phyloP scores from a whole-genome alignment of 2,329 filamentous ascomycete species.

The Sporothrix humicola region DNA sequence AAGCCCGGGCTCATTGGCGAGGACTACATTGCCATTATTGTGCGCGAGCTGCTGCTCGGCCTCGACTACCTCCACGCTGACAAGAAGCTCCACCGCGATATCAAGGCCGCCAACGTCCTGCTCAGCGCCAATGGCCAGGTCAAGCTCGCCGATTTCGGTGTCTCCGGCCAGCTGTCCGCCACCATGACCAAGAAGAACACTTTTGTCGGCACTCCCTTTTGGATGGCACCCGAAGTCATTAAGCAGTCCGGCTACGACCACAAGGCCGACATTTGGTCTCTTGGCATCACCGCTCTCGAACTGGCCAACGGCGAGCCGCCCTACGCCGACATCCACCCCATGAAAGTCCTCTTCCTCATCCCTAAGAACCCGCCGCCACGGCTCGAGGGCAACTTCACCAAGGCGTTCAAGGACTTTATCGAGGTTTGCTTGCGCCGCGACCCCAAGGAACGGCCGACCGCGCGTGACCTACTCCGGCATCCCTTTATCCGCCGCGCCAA shows the following conservation, averaged over 20 bases:
- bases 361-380: slow-evolving; percentile 89
- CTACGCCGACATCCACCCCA: slow-evolving; percentile 95
- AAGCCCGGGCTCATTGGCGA: slow-evolving; percentile 90
- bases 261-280: slow-evolving; percentile 97
- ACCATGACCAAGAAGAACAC: slow-evolving; percentile 99
- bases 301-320: slow-evolving; percentile 90
- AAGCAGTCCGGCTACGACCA: slow-evolving; percentile 98
- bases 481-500: slow-evolving; percentile 90
- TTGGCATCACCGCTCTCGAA: slow-evolving; percentile 93
- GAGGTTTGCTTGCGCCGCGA: slow-evolving; percentile 86
- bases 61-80: slow-evolving; percentile 92
- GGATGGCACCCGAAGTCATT: slow-evolving; percentile 99
- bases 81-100: slow-evolving; percentile 94
- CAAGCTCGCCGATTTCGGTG: slow-evolving; percentile 95
- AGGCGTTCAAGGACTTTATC: slow-evolving; percentile 82
- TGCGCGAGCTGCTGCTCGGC: slow-evolving; percentile 86
- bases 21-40: slow-evolving; percentile 95
- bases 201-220: slow-evolving; percentile 97
- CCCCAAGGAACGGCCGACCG: slow-evolving; percentile 84
- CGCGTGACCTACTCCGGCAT: slow-evolving; percentile 85
- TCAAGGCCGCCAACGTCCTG: slow-evolving; percentile 96
- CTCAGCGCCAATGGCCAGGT: slow-evolving; percentile 91
- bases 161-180: slow-evolving; percentile 92
- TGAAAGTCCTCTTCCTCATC: slow-evolving; percentile 97
- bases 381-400: slow-evolving; percentile 80